Evolutionary conservation across 2,329 filamentous ascomycete genomes (phyloP).

Genomic region (Colletotrichum falcatum): DNA sequence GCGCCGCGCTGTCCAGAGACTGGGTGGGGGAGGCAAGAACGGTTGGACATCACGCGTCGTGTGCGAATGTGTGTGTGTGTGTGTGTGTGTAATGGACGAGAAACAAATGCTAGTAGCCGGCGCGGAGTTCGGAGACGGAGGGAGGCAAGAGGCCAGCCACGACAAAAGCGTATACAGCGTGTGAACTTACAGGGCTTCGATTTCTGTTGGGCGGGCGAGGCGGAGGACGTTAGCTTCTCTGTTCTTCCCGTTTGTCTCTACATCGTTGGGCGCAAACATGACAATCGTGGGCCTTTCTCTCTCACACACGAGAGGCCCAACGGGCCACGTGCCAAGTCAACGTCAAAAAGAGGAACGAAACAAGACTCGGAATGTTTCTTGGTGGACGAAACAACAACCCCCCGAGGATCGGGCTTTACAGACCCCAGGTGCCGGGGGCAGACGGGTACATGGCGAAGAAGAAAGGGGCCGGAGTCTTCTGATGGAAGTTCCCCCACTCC

Average conservation of each 20-base stretch:
- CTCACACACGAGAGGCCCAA: no score
- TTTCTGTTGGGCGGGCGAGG: neutral
- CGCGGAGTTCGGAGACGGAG: neutral
- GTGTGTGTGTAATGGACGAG: neutral
- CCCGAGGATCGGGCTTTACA: neutral
- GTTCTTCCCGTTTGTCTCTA: neutral
- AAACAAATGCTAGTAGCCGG: neutral
- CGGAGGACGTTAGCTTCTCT: neutral
- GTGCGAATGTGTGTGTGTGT: neutral
- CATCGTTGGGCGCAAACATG: neutral
- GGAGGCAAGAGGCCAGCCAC: neutral
- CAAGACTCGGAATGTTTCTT: no score
- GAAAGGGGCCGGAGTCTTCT: neutral
- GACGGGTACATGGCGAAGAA: neutral
- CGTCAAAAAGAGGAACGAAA: neutral
- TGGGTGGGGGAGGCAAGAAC: neutral
- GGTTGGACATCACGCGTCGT: neutral
- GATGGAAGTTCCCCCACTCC: neutral
- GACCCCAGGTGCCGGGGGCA: no score
- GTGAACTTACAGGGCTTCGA: neutral
- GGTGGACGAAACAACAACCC: neutral
- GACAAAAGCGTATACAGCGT: neutral
- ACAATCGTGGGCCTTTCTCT: no score
- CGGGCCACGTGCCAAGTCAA: no score
- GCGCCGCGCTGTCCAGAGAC: neutral